Evolutionary conservation across 306 rosid genomes (phyloP).

Genomic region (Prosopis cineraria): DNA sequence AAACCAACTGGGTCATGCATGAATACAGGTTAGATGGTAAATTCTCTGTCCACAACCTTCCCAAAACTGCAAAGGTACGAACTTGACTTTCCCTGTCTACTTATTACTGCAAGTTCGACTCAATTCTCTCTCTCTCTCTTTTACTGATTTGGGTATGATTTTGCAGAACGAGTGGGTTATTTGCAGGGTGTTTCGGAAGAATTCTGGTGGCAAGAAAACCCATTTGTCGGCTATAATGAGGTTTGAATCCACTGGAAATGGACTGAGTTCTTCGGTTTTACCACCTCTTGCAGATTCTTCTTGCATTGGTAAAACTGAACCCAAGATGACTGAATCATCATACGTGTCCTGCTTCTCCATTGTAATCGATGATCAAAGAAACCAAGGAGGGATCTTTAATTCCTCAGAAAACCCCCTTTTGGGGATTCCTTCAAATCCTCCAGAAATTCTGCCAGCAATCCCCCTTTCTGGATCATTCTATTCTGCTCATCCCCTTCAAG

Average conservation of each 20-base stretch:
- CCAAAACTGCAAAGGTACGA: slow-evolving; percentile 78
- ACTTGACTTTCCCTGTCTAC: background rate
- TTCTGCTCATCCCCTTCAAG: slow-evolving; percentile 35
- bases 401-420: slow-evolving; percentile 45
- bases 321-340: slow-evolving; percentile 34
- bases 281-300: slow-evolving; percentile 74
- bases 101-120: background rate
- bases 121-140: background rate
- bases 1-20: slow-evolving; percentile 89
- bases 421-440: slow-evolving; percentile 37
- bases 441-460: slow-evolving; percentile 39
- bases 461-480: slow-evolving; percentile 37
- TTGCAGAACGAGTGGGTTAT: slow-evolving; percentile 93
- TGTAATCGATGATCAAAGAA: slow-evolving; percentile 51
- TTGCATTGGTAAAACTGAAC: slow-evolving; percentile 41
- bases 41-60: slow-evolving; percentile 68
- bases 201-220: slow-evolving; percentile 59
- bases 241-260: slow-evolving; percentile 48
- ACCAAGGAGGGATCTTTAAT: slow-evolving; percentile 48
- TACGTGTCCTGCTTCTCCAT: slow-evolving; percentile 99
- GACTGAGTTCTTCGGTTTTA: slow-evolving; percentile 48
- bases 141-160: background rate
- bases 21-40: slow-evolving; percentile 87
- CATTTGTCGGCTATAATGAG: slow-evolving; percentile 51
- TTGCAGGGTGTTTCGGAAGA: slow-evolving; percentile 77